Evolutionary conservation across 1,139 yeast genomes (phyloP).

Genomic region (Saccharomyces hybrid): DNA sequence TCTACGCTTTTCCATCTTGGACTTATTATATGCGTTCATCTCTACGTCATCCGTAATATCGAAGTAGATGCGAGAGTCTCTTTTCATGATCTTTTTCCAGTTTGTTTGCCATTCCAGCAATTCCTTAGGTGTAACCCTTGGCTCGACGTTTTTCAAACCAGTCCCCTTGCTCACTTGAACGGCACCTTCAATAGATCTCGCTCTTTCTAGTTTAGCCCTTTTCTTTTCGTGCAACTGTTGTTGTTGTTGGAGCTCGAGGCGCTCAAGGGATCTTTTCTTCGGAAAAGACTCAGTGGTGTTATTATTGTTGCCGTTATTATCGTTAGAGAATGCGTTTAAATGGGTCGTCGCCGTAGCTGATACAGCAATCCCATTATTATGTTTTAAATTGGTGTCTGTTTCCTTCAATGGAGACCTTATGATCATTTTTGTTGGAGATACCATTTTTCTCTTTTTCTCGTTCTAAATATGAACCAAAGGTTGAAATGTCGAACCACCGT

Average conservation of each 20-base stretch:
- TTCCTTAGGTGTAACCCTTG: slow-evolving; percentile 35
- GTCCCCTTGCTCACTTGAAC: slow-evolving; percentile 21
- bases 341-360: slow-evolving; percentile 2
- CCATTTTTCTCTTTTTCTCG: slow-evolving; percentile 3
- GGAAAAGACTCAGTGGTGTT: slow-evolving; percentile 4
- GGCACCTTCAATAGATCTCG: slow-evolving; percentile 31
- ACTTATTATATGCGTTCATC: slow-evolving; percentile 33
- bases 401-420: slow-evolving; percentile 30
- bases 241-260: slow-evolving; percentile 10
- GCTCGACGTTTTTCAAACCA: slow-evolving; percentile 15
- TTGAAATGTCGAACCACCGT: not conserved
- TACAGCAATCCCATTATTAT: slow-evolving; percentile 4
- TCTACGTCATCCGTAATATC: slow-evolving; percentile 55
- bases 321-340: slow-evolving; percentile 7
- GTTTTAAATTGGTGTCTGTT: slow-evolving; percentile 27
- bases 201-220: slow-evolving; percentile 19
- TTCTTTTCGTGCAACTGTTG: slow-evolving; percentile 8
- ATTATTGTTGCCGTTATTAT: slow-evolving; percentile 4
- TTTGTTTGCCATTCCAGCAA: slow-evolving; percentile 68
- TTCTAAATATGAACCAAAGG: not conserved
- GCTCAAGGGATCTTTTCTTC: slow-evolving; percentile 22
- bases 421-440: slow-evolving; percentile 13
- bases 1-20: slow-evolving; percentile 49
- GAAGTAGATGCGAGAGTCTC: slow-evolving; percentile 65
- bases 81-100: slow-evolving; percentile 71